Evolutionary conservation across 768 basidiomycete genomes (phyloP).

Genomic region (Boletus rubropictus): DNA sequence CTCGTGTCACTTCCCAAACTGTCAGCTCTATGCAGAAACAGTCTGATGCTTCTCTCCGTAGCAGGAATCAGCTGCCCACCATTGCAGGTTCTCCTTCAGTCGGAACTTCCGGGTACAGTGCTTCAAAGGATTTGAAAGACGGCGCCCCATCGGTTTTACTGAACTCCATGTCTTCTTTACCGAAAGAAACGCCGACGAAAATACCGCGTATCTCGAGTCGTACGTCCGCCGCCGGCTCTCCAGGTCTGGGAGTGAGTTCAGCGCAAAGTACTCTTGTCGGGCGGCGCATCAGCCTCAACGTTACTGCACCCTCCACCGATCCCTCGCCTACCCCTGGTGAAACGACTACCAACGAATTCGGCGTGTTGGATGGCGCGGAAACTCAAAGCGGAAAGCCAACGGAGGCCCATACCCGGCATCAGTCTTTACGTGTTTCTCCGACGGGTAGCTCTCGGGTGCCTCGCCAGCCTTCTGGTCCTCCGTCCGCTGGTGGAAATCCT

Average conservation of each 20-base stretch:
- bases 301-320: constrained; percentile 53
- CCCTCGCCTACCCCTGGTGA: constrained; percentile 52
- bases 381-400: constrained; percentile 37
- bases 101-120: constrained; percentile 51
- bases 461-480: constrained; percentile 53
- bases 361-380: constrained; percentile 65
- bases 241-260: constrained; percentile 58
- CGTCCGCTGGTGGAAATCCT: constrained; percentile 41
- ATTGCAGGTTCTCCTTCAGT: constrained; percentile 94
- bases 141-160: constrained; percentile 47
- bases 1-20: constrained; percentile 74
- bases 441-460: constrained; percentile 54
- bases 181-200: constrained; percentile 87
- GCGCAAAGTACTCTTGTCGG: constrained; percentile 42
- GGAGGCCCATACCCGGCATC: constrained; percentile 40
- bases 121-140: constrained; percentile 52
- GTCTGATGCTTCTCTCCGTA: constrained; percentile 75
- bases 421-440: constrained; percentile 63
- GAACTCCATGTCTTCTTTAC: constrained; percentile 46
- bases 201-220: constrained; percentile 90
- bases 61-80: constrained; percentile 73
- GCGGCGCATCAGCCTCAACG: constrained; percentile 63
- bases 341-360: constrained; percentile 66
- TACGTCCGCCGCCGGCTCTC: constrained; percentile 69
- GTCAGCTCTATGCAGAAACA: constrained; percentile 84